Percentiles rank a stretch among this genome's conserved stretches.
These are phyloP conservation scores for Cercospora berteroae DNA, from an alignment of 2,329 filamentous ascomycete genomes.

Conservation along the genomic window DNA sequence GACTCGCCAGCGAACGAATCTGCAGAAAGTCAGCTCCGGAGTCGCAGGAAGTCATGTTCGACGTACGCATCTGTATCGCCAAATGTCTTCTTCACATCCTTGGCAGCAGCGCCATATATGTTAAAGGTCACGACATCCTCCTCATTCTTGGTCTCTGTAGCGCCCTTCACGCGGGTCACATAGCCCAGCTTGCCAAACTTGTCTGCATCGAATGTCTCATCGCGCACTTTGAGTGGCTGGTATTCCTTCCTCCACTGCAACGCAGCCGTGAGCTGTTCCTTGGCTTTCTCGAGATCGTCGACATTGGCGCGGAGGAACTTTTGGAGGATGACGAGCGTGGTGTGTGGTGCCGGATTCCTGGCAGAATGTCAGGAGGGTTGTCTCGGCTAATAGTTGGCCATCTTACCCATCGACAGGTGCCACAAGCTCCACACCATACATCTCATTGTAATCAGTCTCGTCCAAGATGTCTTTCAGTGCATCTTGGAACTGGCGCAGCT, in stretches of 20 bases:
- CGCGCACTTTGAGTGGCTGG: constrained; percentile 65
- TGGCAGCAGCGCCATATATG: constrained; percentile 81
- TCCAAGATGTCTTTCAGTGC: constrained; percentile 59
- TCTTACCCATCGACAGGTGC: constrained; percentile 29
- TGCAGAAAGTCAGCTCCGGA: constrained; percentile 39
- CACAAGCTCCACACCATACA: constrained; percentile 77
- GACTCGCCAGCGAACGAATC: constrained; percentile 86
- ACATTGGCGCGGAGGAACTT: constrained; percentile 93
- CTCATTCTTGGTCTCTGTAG: constrained; percentile 52
- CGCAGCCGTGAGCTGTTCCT: constrained; percentile 74
- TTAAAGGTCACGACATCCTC: constrained; percentile 83
- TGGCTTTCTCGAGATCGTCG: constrained; percentile 69
- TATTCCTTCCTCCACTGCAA: constrained; percentile 79
- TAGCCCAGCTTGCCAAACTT: constrained; percentile 81
- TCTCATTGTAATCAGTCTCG: constrained; percentile 65
- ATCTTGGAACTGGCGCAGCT: constrained; percentile 49
- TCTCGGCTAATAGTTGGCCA: not conserved
- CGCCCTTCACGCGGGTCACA: constrained; percentile 66
- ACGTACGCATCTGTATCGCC: constrained; percentile 75
- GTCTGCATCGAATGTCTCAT: constrained; percentile 59
- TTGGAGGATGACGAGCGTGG: constrained; percentile 79
- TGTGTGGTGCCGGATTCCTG: constrained; percentile 54
- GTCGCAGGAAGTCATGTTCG: not conserved
- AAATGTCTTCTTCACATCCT: constrained; percentile 77
- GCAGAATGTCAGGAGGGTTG: constrained; percentile 11